phyloP scores from a whole-genome alignment of 768 basidiomycete species.

The Lentinus brumalis region DNA sequence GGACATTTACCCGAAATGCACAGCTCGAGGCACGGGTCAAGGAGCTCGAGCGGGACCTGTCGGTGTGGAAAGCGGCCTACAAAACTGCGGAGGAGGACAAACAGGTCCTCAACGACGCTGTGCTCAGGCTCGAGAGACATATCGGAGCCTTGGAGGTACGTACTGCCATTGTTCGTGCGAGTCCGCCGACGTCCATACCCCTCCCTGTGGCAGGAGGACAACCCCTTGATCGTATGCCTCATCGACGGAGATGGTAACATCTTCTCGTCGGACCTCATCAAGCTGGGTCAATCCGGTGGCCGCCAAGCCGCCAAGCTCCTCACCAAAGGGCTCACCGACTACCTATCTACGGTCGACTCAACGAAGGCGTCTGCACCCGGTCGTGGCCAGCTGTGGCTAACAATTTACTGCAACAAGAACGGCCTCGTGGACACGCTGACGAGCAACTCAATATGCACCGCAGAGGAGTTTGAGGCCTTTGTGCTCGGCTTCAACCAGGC shows the following conservation, averaged over 20 bases:
- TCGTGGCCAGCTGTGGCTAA: slow-evolving; percentile 39
- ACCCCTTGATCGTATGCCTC: slow-evolving; percentile 39
- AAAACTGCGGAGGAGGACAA: slow-evolving; percentile 37
- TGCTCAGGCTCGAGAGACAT: slow-evolving; percentile 33
- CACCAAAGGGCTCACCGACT: slow-evolving; percentile 38
- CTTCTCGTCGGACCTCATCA: slow-evolving; percentile 36
- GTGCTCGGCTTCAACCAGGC: slow-evolving; percentile 43
- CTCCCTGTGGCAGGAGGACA: slow-evolving; percentile 36
- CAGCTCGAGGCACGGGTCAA: slow-evolving; percentile 33
- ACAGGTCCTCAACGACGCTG: slow-evolving; percentile 29
- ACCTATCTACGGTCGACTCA: slow-evolving; percentile 31
- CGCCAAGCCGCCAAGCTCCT: slow-evolving; percentile 38
- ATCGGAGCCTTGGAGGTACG: slow-evolving; percentile 36
- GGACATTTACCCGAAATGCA: slow-evolving; percentile 35
- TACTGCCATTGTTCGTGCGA: slow-evolving; percentile 1
- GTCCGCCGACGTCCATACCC: neutral
- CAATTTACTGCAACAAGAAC: slow-evolving; percentile 39
- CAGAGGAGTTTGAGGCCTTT: slow-evolving; percentile 39
- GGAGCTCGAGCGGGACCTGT: slow-evolving; percentile 42
- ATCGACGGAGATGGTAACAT: slow-evolving; percentile 46
- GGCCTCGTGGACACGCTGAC: slow-evolving; percentile 37
- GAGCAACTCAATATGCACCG: slow-evolving; percentile 32
- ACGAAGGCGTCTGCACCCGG: slow-evolving; percentile 22
- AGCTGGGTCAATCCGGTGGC: slow-evolving; percentile 36
- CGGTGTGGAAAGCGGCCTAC: slow-evolving; percentile 43